Base-by-base conservation (phyloP, 2,329 filamentous ascomycete genomes). In the Nakataea oryzae region DNA sequence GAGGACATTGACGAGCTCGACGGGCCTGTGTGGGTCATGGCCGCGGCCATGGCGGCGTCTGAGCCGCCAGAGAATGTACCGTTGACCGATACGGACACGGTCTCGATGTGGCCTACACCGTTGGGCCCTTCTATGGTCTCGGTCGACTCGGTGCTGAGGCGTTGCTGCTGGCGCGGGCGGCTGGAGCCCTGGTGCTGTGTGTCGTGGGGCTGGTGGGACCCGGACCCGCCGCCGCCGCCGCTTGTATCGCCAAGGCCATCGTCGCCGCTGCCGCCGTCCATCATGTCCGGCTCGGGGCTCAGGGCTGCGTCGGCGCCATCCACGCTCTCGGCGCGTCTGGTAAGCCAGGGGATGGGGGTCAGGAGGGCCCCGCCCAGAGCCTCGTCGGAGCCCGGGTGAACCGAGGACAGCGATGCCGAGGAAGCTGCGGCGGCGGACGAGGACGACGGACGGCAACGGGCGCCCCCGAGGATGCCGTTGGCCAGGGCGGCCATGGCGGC, bases 311-410 rank as follows among this genome's bases (percentile, higher is more conserved):
- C 60, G 21, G 60, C 60, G 28, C 59, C 59, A 24, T 61, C 60
- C 24, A 61, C 54, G 61, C 61, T 62, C 17, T 57, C 32, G 27
- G 61, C 34, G 29, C 57, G 41, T 47, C 57, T 27, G 24, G 57
- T 59, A 60, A 97, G 78, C 95, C 95, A 99, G 0, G 93, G 90
- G 63, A 99, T 97, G 0, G 93, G 95, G 1, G 93, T 97, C 59
- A 99, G 79, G 24, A 97, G 79, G 0, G 95, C 95, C 8, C 95
- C 95, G 27, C 93, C 93, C 1, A 97, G 78, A 14, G 88, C 89
- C 72, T 97, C 93, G 69, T 97, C 93, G 59, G 89, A 91, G 2
- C 91, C 93, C 8, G 93, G 77, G 0, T 75, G 72, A 14, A 77
- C 73, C 11, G 74, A 73, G 2, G 71, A 73, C 65, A 74, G 74